Evolutionary conservation across 148 eudicot species (phyloP), one percentile per base, ranked within the genome.

Genomic region (Chenopodium album): DNA sequence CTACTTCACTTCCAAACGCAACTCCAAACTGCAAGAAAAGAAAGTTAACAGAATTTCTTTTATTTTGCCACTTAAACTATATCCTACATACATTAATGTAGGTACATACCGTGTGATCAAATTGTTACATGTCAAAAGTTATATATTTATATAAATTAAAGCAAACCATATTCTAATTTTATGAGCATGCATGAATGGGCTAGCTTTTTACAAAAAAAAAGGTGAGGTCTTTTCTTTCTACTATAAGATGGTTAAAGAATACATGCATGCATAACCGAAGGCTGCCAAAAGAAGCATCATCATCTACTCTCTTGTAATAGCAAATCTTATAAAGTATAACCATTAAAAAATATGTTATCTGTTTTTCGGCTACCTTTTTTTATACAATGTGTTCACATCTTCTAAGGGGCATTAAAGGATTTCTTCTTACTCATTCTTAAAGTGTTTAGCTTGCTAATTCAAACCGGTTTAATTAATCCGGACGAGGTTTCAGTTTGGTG

Each of bases 261-360:
- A 20, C 47, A 41, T 41, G 44, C 32, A 13, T 52, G 9, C 22
- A 79, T 54, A 6, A 41, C 76, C 82, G 70, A 79, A 79, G 52
- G 82, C 41, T 79, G 76, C 82, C 41, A 71, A 79, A 41, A 77
- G 71, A 64, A 78, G 37, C 28, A 46, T 65, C 80, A 41, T 77
- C 71, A 63, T 59, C 23, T 59, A 76, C 32, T 41, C 29, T 75
- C 13, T 54, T 54, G 2, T 56, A 69, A 50, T 8, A 50, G 73
- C 78, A 62, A 80, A 64, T 80, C 70, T 44, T 29, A 13, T 46
- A 74, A 46, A 62, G 63, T 29, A 28, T 41, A 22, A 28, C 34
- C 62, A 66, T 37, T 10, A 41, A 8, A 56, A 56, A 56, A 17
- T 3, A 34, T 48, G 46, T 1, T 32, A 22, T 60, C 28, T 73